Evolutionary conservation across 2,329 filamentous ascomycete species (phyloP).

Genomic region (Monosporascus sp.): DNA sequence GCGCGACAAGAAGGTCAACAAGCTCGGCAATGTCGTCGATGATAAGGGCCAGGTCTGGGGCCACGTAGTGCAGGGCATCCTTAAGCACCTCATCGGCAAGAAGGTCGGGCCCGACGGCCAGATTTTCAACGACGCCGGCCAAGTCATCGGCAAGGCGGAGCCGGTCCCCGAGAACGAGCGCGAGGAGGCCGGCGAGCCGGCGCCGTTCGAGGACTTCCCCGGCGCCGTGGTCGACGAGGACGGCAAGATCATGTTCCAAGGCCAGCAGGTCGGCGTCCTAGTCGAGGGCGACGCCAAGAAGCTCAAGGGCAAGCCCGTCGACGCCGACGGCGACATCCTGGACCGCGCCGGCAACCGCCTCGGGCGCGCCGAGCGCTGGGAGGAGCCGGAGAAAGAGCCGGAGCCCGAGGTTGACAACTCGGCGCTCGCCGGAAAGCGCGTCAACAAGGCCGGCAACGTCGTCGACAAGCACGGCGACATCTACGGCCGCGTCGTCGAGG

Average conservation of each 20-base stretch:
- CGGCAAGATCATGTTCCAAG: constrained; percentile 47
- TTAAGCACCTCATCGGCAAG: constrained; percentile 59
- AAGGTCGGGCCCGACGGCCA: constrained; percentile 61
- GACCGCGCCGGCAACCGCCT: constrained; percentile 63
- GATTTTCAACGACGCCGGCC: constrained; percentile 66
- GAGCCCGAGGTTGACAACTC: constrained; percentile 53
- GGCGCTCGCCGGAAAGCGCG: constrained; percentile 61
- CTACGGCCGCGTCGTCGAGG: constrained; percentile 63
- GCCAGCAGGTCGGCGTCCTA: constrained; percentile 54
- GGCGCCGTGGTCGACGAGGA: constrained; percentile 47
- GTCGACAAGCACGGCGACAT: constrained; percentile 50
- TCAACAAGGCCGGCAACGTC: constrained; percentile 64
- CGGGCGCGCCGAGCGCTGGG: constrained; percentile 64
- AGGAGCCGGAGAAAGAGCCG: constrained; percentile 43
- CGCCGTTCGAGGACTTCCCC: constrained; percentile 55
- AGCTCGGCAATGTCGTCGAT: constrained; percentile 52
- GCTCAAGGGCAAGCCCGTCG: constrained; percentile 60
- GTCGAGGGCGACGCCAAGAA: constrained; percentile 59
- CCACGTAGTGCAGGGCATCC: constrained; percentile 57
- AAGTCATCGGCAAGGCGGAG: constrained; percentile 63
- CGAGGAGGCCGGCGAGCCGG: constrained; percentile 39
- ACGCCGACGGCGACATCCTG: constrained; percentile 63
- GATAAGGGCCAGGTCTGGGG: constrained; percentile 51
- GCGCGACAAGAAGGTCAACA: constrained; percentile 52
- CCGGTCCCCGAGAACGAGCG: constrained; percentile 53